Evolutionary conservation across 2,329 filamentous ascomycete genomes (phyloP), one percentile per base, ranked within the genome.

Genomic region (Ploettnerulaceae sp.): DNA sequence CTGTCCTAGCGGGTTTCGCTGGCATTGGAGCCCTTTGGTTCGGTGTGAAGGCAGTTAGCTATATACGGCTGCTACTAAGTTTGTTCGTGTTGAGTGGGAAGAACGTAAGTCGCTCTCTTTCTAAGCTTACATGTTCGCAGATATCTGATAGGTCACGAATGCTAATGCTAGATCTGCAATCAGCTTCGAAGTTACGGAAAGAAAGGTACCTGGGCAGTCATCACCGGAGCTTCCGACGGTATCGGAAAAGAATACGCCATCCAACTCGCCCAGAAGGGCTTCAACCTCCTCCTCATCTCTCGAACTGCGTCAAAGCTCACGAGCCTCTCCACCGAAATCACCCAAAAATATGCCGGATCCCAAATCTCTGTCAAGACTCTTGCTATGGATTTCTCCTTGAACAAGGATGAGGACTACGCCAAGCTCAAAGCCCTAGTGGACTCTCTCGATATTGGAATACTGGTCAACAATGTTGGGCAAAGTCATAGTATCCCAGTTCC

Each of bases 401-500:
- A 95, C 67, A 73, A 82, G 56, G 82, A 93, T 53, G 72, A 74
- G 45, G 90, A 97, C 69, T 97, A 93, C 71, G 77, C 80, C 46
- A 76, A 77, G 36, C 74, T 98, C 38, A 77, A 80, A 56, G 71
- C 78, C 54, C 67, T 88, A 18, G 71, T 95, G 40, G 68, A 79
- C 15, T 84, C 76, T 6, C 77, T 95, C 29, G 90, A 96, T 56
- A 72, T 98, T 20, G 83, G 84, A 34, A 85, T 98, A 52, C 72
- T 98, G 54, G 77, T 98, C 74, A 98, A 98, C 77, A 98, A 98
- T 61, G 93, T 98, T 45, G 93, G 93, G 55, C 84, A 89, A 67
- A 94, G 86, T 68, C 93, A 98, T 73, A 84, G 76, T 67, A 95
- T 97, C 45, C 93, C 93, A 2, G 89, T 95, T 0, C 77, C 89